phyloP scores from a whole-genome alignment of 257 asterid species.

The Apocynum venetum region DNA sequence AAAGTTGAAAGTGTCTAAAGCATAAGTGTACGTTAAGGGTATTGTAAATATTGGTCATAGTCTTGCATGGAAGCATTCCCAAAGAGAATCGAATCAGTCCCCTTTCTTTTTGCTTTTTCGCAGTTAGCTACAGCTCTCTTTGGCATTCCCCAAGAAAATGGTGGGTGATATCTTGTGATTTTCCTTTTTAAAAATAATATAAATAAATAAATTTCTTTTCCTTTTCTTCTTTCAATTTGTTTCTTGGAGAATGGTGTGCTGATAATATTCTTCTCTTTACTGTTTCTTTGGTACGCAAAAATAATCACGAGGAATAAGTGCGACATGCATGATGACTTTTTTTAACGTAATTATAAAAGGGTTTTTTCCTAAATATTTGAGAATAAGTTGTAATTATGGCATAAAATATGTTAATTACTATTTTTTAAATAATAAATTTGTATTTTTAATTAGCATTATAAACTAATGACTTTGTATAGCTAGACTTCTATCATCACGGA shows the following conservation, averaged over 20 bases:
- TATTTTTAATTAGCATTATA: too few species aligned
- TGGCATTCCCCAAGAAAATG: conserved; percentile 89
- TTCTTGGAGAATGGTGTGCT: conserved; percentile 43
- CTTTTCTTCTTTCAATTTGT: conserved; percentile 2
- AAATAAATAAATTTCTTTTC: not conserved
- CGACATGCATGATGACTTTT: too few species aligned
- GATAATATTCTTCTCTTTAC: not conserved
- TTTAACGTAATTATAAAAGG: too few species aligned
- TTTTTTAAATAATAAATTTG: too few species aligned
- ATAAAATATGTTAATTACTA: too few species aligned
- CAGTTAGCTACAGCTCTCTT: conserved; percentile 77
- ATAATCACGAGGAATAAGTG: too few species aligned
- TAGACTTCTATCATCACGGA: too few species aligned
- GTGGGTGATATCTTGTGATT: conserved; percentile 38
- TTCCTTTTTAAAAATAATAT: conserved; percentile 1
- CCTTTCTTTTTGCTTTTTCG: conserved; percentile 58
- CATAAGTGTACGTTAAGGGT: not conserved
- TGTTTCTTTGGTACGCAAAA: not conserved
- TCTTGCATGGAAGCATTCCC: conserved; percentile 66
- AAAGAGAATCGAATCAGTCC: conserved; percentile 73
- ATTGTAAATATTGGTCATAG: conserved; percentile 17
- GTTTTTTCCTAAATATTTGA: too few species aligned
- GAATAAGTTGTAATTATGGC: too few species aligned
- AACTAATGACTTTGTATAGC: too few species aligned
- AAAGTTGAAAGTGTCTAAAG: conserved; percentile 6